Evolutionary conservation across 257 asterid genomes (phyloP).

Genomic region (Forsythia viridissima): DNA sequence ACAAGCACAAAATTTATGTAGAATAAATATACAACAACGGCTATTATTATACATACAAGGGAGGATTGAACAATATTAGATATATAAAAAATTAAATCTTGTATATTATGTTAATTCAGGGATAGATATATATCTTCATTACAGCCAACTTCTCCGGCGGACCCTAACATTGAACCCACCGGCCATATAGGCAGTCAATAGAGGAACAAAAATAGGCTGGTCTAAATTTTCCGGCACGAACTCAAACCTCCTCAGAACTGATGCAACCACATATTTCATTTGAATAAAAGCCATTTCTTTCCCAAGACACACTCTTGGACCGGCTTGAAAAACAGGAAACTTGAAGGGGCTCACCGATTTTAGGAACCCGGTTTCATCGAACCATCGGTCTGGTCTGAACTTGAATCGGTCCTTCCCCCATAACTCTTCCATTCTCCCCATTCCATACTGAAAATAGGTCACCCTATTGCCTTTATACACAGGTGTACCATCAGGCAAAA

Average conservation of each 20-base stretch:
- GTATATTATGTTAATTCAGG: too few species aligned
- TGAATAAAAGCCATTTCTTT: conserved; percentile 84
- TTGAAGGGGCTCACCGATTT: conserved; percentile 49
- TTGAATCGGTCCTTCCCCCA: conserved; percentile 75
- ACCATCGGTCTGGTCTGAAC: conserved; percentile 73
- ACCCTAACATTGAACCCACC: conserved; percentile 62
- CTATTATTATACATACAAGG: not conserved
- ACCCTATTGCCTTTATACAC: conserved; percentile 61
- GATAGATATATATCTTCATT: not conserved
- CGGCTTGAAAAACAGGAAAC: conserved; percentile 86
- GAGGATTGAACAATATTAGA: not conserved
- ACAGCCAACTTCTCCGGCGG: conserved; percentile 18
- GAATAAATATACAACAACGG: too few species aligned
- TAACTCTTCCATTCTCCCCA: conserved; percentile 77
- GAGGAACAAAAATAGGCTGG: conserved; percentile 51
- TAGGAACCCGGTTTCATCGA: conserved; percentile 31
- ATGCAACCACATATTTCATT: conserved; percentile 69
- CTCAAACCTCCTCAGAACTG: conserved; percentile 54
- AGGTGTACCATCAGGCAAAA: conserved; percentile 73
- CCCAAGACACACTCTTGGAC: conserved; percentile 80
- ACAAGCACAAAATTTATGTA: not conserved
- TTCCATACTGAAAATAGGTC: conserved; percentile 80
- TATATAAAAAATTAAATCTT: too few species aligned
- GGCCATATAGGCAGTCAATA: conserved; percentile 61
- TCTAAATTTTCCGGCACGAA: conserved; percentile 37